phyloP scores from a whole-genome alignment of 1,284 basidiomycete genomes.

The Tilletia indica region DNA sequence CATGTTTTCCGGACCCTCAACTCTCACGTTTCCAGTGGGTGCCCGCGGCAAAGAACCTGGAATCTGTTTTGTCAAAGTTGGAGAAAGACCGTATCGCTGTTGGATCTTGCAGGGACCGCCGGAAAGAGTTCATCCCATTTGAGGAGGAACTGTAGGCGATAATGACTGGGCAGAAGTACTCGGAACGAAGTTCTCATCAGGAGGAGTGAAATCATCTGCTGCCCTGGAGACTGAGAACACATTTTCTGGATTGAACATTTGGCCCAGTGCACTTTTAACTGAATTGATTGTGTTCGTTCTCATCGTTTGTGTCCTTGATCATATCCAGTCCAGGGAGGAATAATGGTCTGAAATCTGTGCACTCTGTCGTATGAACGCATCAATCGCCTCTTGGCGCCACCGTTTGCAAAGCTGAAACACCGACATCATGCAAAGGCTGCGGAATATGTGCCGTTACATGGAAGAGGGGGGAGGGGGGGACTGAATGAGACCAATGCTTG shows the following conservation, averaged over 20 bases:
- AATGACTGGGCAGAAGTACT: too few relatives aligned
- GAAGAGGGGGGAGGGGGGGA: background rate
- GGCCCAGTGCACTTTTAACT: background rate
- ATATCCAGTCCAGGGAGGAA: background rate
- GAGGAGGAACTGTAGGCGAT: too few relatives aligned
- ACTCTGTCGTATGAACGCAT: background rate
- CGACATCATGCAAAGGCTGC: background rate
- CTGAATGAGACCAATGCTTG: background rate
- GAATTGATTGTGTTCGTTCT: background rate
- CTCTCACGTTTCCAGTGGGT: too few relatives aligned
- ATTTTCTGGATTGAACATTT: background rate
- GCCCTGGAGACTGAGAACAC: background rate
- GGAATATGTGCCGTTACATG: background rate
- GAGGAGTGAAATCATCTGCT: too few relatives aligned
- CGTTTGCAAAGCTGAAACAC: background rate
- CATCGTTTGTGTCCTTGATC: background rate
- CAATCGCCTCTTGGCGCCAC: background rate
- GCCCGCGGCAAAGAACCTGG: too few relatives aligned
- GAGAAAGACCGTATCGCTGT: too few relatives aligned
- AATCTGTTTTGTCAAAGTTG: too few relatives aligned
- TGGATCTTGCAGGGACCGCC: too few relatives aligned
- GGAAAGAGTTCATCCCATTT: too few relatives aligned
- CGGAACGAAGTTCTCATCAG: too few relatives aligned
- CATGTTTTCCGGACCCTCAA: too few relatives aligned
- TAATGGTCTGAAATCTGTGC: background rate